Percentiles rank a stretch among this genome's conserved stretches.
These are phyloP conservation scores for Globisporangium splendens DNA, from an alignment of 352 stramenopile species.

Conservation along the genomic window DNA sequence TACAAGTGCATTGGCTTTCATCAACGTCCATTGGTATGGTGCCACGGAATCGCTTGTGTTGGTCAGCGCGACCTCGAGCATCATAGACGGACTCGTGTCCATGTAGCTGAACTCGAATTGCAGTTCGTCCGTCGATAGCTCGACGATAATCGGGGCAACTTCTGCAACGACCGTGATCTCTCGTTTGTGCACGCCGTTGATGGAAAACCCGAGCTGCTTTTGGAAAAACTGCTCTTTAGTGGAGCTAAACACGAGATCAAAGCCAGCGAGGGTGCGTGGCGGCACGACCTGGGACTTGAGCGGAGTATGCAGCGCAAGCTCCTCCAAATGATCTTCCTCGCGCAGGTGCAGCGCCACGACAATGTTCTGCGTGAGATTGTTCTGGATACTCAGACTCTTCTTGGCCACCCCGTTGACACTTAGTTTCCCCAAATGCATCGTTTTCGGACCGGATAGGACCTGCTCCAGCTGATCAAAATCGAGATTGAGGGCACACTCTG, in stretches of 20 bases:
- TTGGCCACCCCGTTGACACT: slow-evolving; percentile 79
- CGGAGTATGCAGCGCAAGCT: slow-evolving; percentile 50
- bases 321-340: slow-evolving; percentile 38
- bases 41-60: slow-evolving; percentile 91
- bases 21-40: slow-evolving; percentile 75
- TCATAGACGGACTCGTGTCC: slow-evolving; percentile 45
- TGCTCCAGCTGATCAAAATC: slow-evolving; percentile 76
- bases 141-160: slow-evolving; percentile 87
- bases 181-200: slow-evolving; percentile 85
- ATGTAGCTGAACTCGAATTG: slow-evolving; percentile 74
- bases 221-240: slow-evolving; percentile 82
- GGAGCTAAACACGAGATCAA: slow-evolving; percentile 88
- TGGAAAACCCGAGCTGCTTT: slow-evolving; percentile 71
- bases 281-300: slow-evolving; percentile 86
- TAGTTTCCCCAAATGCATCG: slow-evolving; percentile 90
- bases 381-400: slow-evolving; percentile 87
- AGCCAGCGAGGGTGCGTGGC: slow-evolving; percentile 70
- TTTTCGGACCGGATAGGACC: slow-evolving; percentile 66
- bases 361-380: slow-evolving; percentile 82
- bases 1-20: slow-evolving; percentile 13
- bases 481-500: slow-evolving; percentile 73
- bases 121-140: slow-evolving; percentile 51
- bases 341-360: slow-evolving; percentile 59
- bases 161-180: slow-evolving; percentile 84
- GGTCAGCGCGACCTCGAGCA: slow-evolving; percentile 65